Conservation (phyloP, 225 moss, liverwort and hornwort genomes). For the Physcomitrium patens region DNA sequence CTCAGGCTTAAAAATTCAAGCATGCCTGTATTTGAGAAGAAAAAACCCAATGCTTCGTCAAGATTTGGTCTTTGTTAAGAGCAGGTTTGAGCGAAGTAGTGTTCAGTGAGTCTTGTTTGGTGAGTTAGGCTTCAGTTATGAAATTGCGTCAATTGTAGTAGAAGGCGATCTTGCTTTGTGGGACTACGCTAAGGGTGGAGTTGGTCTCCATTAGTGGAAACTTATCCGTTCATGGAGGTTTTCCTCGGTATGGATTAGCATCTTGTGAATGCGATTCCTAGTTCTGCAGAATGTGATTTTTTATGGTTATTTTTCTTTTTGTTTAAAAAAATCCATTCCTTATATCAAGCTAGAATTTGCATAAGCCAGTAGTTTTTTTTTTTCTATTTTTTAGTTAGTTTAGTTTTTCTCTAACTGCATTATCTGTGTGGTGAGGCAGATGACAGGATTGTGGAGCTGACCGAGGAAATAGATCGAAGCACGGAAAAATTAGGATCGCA, state of each 20-base stretch:
- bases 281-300: not conserved
- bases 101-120: not conserved
- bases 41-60: not conserved
- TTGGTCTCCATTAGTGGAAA: not conserved
- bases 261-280: not conserved
- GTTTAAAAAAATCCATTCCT: not conserved
- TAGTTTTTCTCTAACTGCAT: not conserved
- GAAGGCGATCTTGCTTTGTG: not conserved
- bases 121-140: not conserved
- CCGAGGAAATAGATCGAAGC: constrained; percentile 64
- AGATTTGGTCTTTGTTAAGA: no score
- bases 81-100: not conserved
- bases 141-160: not conserved
- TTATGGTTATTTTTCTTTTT: no score
- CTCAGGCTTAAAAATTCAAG: no score
- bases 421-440: constrained; percentile 44
- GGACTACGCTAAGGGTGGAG: not conserved
- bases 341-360: not conserved
- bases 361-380: not conserved
- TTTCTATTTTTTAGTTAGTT: not conserved
- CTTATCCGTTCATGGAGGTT: not conserved
- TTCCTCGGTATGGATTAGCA: not conserved
- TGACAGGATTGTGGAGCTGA: constrained; percentile 63
- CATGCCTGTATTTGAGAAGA: constrained; percentile 2
- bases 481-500: constrained; percentile 65